Evolutionary conservation across 78 protist species (phyloP).

Genomic region (Bigelowiella natans): DNA sequence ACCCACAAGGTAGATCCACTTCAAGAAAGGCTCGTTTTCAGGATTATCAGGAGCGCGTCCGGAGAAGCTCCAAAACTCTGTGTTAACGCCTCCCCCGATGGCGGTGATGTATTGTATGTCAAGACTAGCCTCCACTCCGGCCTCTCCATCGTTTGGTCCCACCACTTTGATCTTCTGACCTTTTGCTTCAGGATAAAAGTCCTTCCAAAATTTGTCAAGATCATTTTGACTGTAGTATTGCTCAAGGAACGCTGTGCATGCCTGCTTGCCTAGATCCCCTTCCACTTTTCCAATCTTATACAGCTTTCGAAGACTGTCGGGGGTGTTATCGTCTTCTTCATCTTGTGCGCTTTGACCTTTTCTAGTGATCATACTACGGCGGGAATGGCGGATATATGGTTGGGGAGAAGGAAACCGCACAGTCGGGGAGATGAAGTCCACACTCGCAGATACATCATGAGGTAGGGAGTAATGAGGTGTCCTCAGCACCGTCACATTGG

Average conservation of each 20-base stretch:
- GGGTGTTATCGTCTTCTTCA: neutral
- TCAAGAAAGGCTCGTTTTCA: neutral
- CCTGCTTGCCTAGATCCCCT: neutral
- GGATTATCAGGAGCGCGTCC: neutral
- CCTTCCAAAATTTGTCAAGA: neutral
- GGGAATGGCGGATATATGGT: neutral
- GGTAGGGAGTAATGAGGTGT: neutral
- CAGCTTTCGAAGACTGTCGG: neutral
- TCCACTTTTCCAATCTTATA: neutral
- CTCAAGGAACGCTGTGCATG: neutral
- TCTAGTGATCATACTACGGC: neutral
- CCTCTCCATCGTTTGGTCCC: neutral
- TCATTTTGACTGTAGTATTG: neutral
- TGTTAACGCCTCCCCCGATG: neutral
- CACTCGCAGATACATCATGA: neutral
- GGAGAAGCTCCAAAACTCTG: neutral
- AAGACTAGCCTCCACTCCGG: neutral
- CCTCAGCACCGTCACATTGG: neutral
- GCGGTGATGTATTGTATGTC: slow-evolving; percentile 5
- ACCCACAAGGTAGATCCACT: neutral
- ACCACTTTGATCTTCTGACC: neutral
- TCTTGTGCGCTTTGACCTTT: no score
- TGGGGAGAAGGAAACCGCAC: neutral
- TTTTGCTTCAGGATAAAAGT: neutral
- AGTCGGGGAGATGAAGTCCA: neutral